Conservation (phyloP, 139 green algal genomes). For the Picochlorum sp. region DNA sequence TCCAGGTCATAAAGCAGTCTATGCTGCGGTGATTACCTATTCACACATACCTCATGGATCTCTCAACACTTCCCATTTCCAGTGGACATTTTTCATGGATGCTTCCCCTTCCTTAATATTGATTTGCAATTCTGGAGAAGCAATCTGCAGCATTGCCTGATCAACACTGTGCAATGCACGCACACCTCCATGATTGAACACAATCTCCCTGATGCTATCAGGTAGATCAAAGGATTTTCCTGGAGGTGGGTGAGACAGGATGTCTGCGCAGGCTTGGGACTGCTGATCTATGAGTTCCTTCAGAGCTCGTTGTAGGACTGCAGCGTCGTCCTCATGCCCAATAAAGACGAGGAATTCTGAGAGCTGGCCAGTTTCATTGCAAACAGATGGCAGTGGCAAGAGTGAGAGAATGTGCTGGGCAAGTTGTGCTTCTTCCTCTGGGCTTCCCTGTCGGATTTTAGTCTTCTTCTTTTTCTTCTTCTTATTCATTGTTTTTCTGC, state of each 20-base stretch:
- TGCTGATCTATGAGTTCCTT: constrained; percentile 26
- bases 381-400: constrained; percentile 15
- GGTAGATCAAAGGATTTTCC: constrained; percentile 8
- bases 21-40: neutral
- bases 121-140: constrained; percentile 9
- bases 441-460: constrained; percentile 48
- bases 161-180: neutral
- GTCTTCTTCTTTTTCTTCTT: constrained; percentile 18
- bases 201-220: neutral
- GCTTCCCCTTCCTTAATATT: constrained; percentile 10
- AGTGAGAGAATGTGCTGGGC: constrained; percentile 35
- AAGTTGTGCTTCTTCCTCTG: constrained; percentile 66
- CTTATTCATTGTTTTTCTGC: constrained; percentile 26
- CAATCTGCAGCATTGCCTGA: neutral
- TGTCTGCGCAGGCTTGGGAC: constrained; percentile 24
- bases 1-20: neutral
- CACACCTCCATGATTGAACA: neutral
- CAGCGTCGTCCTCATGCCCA: constrained; percentile 59
- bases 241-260: constrained; percentile 30
- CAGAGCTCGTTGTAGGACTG: constrained; percentile 55
- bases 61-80: constrained; percentile 61
- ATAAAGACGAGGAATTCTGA: constrained; percentile 68
- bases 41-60: neutral
- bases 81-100: constrained; percentile 20
- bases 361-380: constrained; percentile 43